Evolutionary conservation across 371 early-diverging fungal genomes (phyloP).

Genomic region (Neoconidiobolus thromboides): DNA sequence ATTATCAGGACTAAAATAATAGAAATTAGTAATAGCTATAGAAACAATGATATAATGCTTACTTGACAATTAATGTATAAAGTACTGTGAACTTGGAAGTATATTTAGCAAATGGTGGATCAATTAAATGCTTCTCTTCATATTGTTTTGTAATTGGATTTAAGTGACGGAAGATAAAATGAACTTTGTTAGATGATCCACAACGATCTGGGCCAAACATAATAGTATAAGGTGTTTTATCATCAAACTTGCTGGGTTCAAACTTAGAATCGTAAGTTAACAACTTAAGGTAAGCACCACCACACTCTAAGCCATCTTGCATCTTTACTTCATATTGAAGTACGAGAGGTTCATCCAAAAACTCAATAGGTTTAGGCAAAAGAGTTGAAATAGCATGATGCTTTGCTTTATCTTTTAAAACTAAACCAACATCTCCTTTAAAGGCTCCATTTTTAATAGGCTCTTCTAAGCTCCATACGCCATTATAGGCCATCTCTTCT

Average conservation of each 20-base stretch:
- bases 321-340: slow-evolving; percentile 93
- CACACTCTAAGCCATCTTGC: slow-evolving; percentile 85
- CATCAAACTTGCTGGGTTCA: slow-evolving; percentile 25
- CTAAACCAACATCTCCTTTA: slow-evolving; percentile 44
- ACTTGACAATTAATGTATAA: slow-evolving; percentile 77
- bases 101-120: slow-evolving; percentile 37
- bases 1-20: slow-evolving; percentile 51
- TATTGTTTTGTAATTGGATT: slow-evolving; percentile 65
- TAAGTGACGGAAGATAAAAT: slow-evolving; percentile 88
- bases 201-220: slow-evolving; percentile 94
- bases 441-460: slow-evolving; percentile 26
- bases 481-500: slow-evolving; percentile 23
- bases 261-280: slow-evolving; percentile 21
- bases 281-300: slow-evolving; percentile 93
- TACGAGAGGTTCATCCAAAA: slow-evolving; percentile 32
- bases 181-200: slow-evolving; percentile 84
- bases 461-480: slow-evolving; percentile 55
- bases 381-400: slow-evolving; percentile 62
- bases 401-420: slow-evolving; percentile 55
- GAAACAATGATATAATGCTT: slow-evolving; percentile 1
- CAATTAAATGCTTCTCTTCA: slow-evolving; percentile 29
- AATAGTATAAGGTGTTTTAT: slow-evolving; percentile 40
- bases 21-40: neutral
- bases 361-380: slow-evolving; percentile 25
- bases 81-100: slow-evolving; percentile 48